These are phyloP conservation scores for Adansonia grandidieri DNA, from an alignment of 441 rosid genomes.

Conservation along the genomic window DNA sequence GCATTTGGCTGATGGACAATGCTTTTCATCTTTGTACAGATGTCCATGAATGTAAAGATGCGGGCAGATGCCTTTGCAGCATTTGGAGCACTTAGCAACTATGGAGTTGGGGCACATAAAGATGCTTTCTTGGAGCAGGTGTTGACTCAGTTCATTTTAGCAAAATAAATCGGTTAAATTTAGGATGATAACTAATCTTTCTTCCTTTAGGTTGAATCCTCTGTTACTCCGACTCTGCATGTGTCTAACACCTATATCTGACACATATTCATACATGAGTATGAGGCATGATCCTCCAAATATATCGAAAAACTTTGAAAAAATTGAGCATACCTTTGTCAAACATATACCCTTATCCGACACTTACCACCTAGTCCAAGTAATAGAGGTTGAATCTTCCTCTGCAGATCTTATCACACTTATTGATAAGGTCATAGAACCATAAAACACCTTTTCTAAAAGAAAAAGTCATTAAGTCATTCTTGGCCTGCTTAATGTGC, in stretches of 20 bases:
- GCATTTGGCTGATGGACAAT: constrained; percentile 10
- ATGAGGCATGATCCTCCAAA: too few relatives aligned
- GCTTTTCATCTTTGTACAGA: constrained; percentile 44
- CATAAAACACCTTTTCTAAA: background rate
- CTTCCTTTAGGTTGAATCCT: background rate
- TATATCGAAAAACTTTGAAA: too few relatives aligned
- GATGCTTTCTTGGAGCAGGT: constrained; percentile 96
- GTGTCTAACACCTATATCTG: too few relatives aligned
- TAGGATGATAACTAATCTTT: constrained; percentile 6
- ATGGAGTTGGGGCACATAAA: constrained; percentile 67
- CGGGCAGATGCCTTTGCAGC: constrained; percentile 89
- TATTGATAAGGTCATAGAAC: background rate
- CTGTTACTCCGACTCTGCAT: too few relatives aligned
- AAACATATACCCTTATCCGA: too few relatives aligned
- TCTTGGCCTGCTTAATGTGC: background rate
- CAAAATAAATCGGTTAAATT: background rate
- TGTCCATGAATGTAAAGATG: constrained; percentile 78
- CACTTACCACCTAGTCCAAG: too few relatives aligned
- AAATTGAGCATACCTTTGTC: too few relatives aligned
- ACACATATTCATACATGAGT: too few relatives aligned
- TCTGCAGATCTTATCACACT: background rate
- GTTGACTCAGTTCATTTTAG: background rate
- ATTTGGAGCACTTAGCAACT: constrained; percentile 85
- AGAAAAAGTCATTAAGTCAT: background rate
- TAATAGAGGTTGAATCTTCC: background rate